Base-by-base conservation (phyloP, 1,284 basidiomycete species). In the Tremellales sp. region DNA sequence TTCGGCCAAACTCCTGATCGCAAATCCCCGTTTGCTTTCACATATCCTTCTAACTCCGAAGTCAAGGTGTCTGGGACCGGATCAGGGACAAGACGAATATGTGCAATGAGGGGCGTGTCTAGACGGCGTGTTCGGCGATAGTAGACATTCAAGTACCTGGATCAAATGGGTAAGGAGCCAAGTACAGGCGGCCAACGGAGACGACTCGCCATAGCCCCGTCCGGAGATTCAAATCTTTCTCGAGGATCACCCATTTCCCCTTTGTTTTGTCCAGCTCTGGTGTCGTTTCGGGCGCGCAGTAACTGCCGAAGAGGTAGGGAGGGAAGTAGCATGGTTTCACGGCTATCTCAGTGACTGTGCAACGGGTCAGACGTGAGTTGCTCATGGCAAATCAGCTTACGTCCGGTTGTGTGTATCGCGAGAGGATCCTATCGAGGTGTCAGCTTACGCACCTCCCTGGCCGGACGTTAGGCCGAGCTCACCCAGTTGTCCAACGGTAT, bases 161-260 rank as follows among this genome's bases (percentile, higher is more conserved):
- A 32, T 34, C 26, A 5, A 26, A 14, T 28, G 16, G 24, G 36
- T 48, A 21, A 48, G 29, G 16, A 16, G 40, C 10, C 12, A 27
- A 13, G 1, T 8, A 6, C 27, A 1, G 28, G 14, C 3, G 43
- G 33, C 19, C 7, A n/a, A 37, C 14, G 32, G 10, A 22, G 24
- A 29, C 5, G 35, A 43, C 60, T 47, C 26, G 81, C 70, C 83
- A 77, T 36, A 83, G 66, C 0, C 84, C 84, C 4, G 78, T 74
- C 58, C 86, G 79, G 35, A 74, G 63, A 64, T 90, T 89, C 27
- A 94, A 70, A 66, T 92, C 84, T 16, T 82, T 77, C 18, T 81
- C 80, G 7, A 93, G 84, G 18, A 84, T 80, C 1, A 94, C 88
- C 91, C 91, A 94, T 61, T 84, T 86, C 0, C 90, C 90, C 57